Percentiles rank a stretch among this genome's conserved stretches.
These are phyloP conservation scores for Phoma sp. DNA, from an alignment of 2,329 filamentous ascomycete genomes.

Conservation along the genomic window DNA sequence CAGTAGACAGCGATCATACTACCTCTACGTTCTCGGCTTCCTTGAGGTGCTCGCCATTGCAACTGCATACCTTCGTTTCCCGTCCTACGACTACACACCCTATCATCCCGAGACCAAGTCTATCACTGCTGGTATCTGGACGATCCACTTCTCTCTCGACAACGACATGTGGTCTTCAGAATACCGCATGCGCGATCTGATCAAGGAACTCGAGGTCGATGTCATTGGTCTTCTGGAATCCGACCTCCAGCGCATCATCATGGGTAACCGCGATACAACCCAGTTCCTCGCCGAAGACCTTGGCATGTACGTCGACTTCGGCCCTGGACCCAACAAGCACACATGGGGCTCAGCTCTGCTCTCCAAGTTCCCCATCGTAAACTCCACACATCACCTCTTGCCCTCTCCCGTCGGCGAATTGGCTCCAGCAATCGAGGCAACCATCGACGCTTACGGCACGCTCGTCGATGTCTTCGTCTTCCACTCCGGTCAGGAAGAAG, in stretches of 20 bases:
- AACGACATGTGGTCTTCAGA: constrained; percentile 99
- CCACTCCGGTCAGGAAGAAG: constrained; percentile 98
- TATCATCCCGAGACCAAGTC: constrained; percentile 88
- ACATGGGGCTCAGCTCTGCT: constrained; percentile 94
- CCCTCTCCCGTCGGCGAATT: constrained; percentile 94
- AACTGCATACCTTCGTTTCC: constrained; percentile 88
- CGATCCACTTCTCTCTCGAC: constrained; percentile 95
- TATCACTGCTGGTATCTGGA: constrained; percentile 96
- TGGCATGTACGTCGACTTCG: constrained; percentile 98
- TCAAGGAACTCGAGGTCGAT: constrained; percentile 95
- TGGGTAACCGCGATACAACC: constrained; percentile 97
- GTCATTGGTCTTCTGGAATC: constrained; percentile 93
- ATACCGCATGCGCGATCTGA: constrained; percentile 86
- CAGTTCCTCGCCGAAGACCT: constrained; percentile 95
- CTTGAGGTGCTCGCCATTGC: constrained; percentile 82
- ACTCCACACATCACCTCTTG: constrained; percentile 93
- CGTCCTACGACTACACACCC: constrained; percentile 86
- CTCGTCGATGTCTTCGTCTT: constrained; percentile 95
- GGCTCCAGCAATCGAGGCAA: constrained; percentile 95
- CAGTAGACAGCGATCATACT: constrained; percentile 67
- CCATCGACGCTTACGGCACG: constrained; percentile 88
- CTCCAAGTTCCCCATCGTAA: constrained; percentile 96
- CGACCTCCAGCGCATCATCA: constrained; percentile 96
- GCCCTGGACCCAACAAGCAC: constrained; percentile 97
- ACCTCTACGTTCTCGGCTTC: constrained; percentile 72